These are phyloP conservation scores for Beta macrorhiza DNA, from an alignment of 179 eudicot species.

Conservation along the genomic window DNA sequence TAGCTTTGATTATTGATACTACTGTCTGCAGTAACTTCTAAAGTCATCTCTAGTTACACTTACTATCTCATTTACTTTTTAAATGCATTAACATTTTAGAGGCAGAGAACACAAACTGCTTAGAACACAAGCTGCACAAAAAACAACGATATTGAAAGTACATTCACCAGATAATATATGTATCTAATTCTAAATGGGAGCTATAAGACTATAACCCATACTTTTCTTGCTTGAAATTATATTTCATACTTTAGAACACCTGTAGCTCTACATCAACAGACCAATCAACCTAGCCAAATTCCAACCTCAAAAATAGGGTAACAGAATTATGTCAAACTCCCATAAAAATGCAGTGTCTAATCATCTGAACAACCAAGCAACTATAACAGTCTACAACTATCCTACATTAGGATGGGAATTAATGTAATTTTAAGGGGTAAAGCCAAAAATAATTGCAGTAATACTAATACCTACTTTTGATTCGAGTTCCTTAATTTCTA, in stretches of 20 bases:
- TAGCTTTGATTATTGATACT: not conserved
- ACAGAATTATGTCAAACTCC: not conserved
- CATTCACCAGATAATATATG: not conserved
- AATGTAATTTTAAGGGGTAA: not conserved
- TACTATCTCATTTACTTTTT: not conserved
- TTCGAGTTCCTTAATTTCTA: conserved; percentile 61
- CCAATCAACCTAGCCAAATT: not conserved
- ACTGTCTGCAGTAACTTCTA: not conserved
- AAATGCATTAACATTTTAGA: not conserved
- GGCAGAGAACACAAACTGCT: not conserved
- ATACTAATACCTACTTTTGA: conserved; percentile 50
- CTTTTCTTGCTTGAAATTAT: not conserved
- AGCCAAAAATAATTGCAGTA: not conserved
- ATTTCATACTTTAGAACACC: not conserved
- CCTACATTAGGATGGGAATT: not conserved
- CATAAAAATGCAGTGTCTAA: not conserved
- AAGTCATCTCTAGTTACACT: not conserved
- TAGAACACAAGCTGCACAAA: not conserved
- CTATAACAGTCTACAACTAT: not conserved
- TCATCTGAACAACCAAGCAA: not conserved
- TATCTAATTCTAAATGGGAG: not conserved
- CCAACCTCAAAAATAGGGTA: not conserved
- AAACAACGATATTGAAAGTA: not conserved
- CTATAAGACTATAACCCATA: not conserved
- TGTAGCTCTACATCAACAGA: not conserved